A percentile compares a stretch with the other conserved stretches of the same genome.
Conservation (phyloP, 225 moss, liverwort and hornwort species). For the Antitrichia curtipendula region DNA sequence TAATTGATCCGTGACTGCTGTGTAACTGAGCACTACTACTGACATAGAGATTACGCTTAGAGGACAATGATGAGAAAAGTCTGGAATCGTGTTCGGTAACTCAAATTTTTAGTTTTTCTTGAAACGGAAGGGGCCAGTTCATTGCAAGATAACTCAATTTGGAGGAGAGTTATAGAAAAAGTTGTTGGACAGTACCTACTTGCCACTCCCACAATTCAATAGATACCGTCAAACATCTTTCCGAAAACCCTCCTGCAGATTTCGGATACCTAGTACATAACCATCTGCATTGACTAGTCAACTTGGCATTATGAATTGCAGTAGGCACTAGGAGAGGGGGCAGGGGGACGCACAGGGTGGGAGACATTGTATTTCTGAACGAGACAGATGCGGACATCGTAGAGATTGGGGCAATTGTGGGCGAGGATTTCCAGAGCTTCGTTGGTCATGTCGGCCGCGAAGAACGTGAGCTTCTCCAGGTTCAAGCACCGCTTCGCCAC, state of each 20-base stretch:
- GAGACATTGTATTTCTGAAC: constrained; percentile 22
- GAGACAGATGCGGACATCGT: constrained; percentile 50
- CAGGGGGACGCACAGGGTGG: constrained; percentile 20
- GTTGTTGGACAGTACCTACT: neutral
- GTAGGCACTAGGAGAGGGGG: too few relatives aligned
- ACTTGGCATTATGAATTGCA: neutral
- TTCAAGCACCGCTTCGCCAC: constrained; percentile 29
- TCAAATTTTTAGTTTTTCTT: neutral
- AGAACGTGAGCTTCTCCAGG: constrained; percentile 25
- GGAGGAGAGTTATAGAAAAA: neutral
- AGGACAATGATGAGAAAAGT: neutral
- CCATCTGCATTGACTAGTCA: neutral
- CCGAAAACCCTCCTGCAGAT: neutral
- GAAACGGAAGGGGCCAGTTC: neutral
- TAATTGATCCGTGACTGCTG: neutral
- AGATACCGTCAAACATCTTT: neutral
- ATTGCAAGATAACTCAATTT: neutral
- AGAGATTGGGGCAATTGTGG: constrained; percentile 28
- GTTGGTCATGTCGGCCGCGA: constrained; percentile 46
- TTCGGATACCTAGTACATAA: neutral
- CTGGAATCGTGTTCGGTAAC: neutral
- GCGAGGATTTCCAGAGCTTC: constrained; percentile 38
- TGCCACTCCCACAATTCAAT: neutral
- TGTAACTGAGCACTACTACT: neutral
- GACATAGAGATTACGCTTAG: neutral